A percentile compares a stretch with the other conserved stretches of the same genome.
These are phyloP conservation scores for Diplodia intermedia DNA, from an alignment of 2,329 filamentous ascomycete genomes.

Conservation along the genomic window DNA sequence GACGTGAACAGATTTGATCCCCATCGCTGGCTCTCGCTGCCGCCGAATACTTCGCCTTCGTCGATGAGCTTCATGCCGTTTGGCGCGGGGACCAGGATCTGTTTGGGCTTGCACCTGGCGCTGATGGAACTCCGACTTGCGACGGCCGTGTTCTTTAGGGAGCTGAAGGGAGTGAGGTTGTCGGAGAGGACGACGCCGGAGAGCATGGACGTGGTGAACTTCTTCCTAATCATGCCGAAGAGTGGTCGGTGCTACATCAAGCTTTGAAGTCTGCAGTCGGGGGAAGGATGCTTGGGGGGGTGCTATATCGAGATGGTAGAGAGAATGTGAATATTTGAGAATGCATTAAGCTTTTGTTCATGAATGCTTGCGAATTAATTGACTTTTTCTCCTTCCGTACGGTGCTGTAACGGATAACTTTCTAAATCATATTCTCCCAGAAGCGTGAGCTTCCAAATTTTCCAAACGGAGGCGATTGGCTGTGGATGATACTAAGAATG, in stretches of 20 bases:
- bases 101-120: constrained; percentile 73
- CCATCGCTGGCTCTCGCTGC: constrained; percentile 41
- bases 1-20: constrained; percentile 43
- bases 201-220: constrained; percentile 54
- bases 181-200: constrained; percentile 44
- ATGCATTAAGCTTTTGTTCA: no score
- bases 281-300: no score
- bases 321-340: no score
- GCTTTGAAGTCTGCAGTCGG: neutral
- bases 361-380: no score
- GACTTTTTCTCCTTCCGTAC: neutral
- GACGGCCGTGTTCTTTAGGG: constrained; percentile 60
- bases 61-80: constrained; percentile 69
- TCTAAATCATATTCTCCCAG: neutral
- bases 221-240: constrained; percentile 54
- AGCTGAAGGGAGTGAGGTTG: constrained; percentile 46
- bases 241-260: constrained; percentile 47
- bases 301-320: no score
- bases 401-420: neutral
- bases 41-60: constrained; percentile 38
- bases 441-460: neutral
- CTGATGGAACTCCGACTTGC: constrained; percentile 63
- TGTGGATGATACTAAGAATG: neutral
- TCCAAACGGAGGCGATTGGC: neutral
- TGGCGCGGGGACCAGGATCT: constrained; percentile 71